Conservation (phyloP, 2,329 filamentous ascomycete species). For the Byssothecium circinans region DNA sequence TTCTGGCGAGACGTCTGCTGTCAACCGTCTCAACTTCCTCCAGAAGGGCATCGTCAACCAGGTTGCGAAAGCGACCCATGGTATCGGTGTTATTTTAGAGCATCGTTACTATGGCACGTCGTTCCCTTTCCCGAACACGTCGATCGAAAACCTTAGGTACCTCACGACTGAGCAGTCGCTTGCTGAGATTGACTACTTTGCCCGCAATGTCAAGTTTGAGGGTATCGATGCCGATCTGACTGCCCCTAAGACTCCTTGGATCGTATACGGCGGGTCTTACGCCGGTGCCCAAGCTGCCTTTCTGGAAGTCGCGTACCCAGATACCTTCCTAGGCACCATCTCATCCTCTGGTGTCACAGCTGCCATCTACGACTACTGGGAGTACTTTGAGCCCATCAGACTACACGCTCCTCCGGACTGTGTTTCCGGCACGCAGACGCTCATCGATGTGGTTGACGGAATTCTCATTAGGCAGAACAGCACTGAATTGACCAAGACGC, state of each 20-base stretch:
- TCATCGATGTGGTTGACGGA: conserved; percentile 61
- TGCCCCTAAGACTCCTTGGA: conserved; percentile 65
- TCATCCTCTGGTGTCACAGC: conserved; percentile 78
- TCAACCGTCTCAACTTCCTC: conserved; percentile 67
- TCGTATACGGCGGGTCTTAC: conserved; percentile 83
- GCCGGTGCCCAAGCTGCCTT: conserved; percentile 80
- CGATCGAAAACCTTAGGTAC: conserved; percentile 73
- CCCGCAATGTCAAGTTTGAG: conserved; percentile 68
- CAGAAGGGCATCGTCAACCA: conserved; percentile 77
- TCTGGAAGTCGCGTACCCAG: conserved; percentile 73
- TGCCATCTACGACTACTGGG: conserved; percentile 76
- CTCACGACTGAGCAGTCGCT: conserved; percentile 80
- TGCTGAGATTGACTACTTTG: conserved; percentile 81
- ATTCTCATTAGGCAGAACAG: conserved; percentile 57
- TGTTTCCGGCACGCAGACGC: conserved; percentile 63
- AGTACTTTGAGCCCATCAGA: conserved; percentile 63
- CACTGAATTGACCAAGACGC: conserved; percentile 42
- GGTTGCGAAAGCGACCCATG: conserved; percentile 65
- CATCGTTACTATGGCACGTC: conserved; percentile 85
- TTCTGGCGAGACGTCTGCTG: conserved; percentile 68
- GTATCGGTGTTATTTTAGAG: conserved; percentile 79
- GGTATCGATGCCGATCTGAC: conserved; percentile 69
- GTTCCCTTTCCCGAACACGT: conserved; percentile 67
- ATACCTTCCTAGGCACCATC: conserved; percentile 77
- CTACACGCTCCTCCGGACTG: conserved; percentile 63